Evolutionary conservation across 176 grass and related monocot genomes (phyloP).

Genomic region (Phragmites australis): DNA sequence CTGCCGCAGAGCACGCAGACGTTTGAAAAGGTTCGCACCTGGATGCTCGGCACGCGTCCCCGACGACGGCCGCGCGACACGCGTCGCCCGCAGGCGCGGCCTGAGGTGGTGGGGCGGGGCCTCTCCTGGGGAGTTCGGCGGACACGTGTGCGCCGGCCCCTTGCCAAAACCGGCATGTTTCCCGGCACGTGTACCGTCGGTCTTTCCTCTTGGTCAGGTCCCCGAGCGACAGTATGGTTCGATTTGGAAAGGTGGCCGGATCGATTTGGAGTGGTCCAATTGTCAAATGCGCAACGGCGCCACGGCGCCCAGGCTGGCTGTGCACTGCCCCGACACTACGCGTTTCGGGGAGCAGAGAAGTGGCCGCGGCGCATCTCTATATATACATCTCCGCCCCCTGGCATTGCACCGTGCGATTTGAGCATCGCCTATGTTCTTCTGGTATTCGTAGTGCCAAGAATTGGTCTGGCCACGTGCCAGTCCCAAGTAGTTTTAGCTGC

Average conservation of each 20-base stretch:
- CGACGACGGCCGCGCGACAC: neutral
- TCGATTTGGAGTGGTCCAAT: conserved; percentile 31
- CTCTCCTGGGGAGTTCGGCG: neutral
- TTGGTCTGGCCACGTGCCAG: neutral
- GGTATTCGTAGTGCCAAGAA: neutral
- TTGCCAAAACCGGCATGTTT: neutral
- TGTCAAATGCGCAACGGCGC: conserved; percentile 5
- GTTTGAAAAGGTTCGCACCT: neutral
- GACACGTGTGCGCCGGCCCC: conserved; percentile 27
- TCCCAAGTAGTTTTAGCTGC: neutral
- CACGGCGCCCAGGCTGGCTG: conserved; percentile 9
- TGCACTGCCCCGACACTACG: conserved; percentile 36
- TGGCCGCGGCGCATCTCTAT: neutral
- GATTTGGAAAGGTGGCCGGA: conserved; percentile 24
- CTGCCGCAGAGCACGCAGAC: neutral
- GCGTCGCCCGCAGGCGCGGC: neutral
- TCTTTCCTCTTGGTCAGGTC: neutral
- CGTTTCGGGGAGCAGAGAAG: conserved; percentile 39
- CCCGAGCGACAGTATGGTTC: neutral
- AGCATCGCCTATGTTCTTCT: neutral
- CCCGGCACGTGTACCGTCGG: conserved; percentile 3
- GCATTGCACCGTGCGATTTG: neutral
- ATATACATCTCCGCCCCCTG: neutral
- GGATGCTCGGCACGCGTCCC: conserved; percentile 20
- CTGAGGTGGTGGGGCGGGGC: neutral